Evolutionary conservation across 306 rosid species (phyloP).

Genomic region (Inga laurina): DNA sequence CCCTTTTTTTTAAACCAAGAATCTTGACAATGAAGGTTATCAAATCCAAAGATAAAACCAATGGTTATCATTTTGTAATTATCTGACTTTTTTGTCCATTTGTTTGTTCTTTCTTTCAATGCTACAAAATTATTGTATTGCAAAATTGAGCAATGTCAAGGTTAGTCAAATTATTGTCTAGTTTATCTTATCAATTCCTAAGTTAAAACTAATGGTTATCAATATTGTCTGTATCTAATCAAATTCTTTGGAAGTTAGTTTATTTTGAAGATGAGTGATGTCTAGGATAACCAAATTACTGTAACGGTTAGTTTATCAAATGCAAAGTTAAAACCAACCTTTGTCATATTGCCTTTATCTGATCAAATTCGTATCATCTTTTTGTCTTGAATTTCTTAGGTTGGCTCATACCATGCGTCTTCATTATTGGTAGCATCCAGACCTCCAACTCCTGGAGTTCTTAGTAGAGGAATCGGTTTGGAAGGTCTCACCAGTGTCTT

Average conservation of each 20-base stretch:
- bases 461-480: slow-evolving; percentile 95
- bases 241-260: not conserved
- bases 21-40: not conserved
- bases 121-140: not conserved
- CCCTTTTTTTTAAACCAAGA: not conserved
- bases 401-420: slow-evolving; percentile 97
- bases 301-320: not conserved
- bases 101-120: not conserved
- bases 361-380: slow-evolving; percentile 31
- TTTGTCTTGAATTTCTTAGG: slow-evolving; percentile 57
- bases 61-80: not conserved
- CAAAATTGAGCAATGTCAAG: not conserved
- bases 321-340: not conserved
- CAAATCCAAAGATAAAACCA: not conserved
- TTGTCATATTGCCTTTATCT: slow-evolving; percentile 11
- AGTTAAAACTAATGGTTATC: not conserved
- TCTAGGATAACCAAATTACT: slow-evolving; percentile 3
- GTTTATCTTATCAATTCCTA: not conserved
- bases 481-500: slow-evolving; percentile 90
- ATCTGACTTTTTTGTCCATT: not conserved
- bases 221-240: not conserved
- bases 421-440: slow-evolving; percentile 95
- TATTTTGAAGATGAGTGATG: not conserved
- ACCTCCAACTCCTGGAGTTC: slow-evolving; percentile 94
- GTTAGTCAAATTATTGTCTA: slow-evolving; percentile 1